Percentiles rank a stretch among this genome's conserved stretches.
Evolutionary conservation across 306 rosid species (phyloP).

Genomic region (Castanea crenata): DNA sequence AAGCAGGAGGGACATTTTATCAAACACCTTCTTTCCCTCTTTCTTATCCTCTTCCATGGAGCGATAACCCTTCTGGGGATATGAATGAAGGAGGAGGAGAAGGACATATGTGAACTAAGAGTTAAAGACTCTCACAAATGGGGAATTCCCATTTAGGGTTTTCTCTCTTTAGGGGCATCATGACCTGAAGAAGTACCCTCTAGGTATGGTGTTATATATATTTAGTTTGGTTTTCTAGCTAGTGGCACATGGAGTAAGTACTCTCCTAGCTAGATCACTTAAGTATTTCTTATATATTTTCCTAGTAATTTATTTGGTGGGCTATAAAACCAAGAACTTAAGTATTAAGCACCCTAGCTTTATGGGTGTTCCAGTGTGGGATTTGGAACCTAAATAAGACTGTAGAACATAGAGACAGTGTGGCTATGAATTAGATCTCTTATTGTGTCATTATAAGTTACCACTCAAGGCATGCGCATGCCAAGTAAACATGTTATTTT

Average conservation of each 20-base stretch:
- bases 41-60: slow-evolving; percentile 72
- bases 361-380: not conserved
- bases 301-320: slow-evolving; percentile 18
- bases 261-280: slow-evolving; percentile 30
- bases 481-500: slow-evolving; percentile 51
- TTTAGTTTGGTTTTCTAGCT: slow-evolving; percentile 30
- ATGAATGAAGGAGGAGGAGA: slow-evolving; percentile 50
- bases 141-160: slow-evolving; percentile 45
- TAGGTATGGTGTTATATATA: slow-evolving; percentile 33
- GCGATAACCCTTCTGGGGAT: slow-evolving; percentile 37
- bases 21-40: slow-evolving; percentile 42
- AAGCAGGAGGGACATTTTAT: slow-evolving; percentile 40
- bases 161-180: slow-evolving; percentile 30
- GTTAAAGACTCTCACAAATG: slow-evolving; percentile 3
- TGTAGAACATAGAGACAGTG: slow-evolving; percentile 37
- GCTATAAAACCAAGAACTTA: slow-evolving; percentile 6
- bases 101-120: slow-evolving; percentile 38
- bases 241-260: not conserved
- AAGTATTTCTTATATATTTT: slow-evolving; percentile 12
- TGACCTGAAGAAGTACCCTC: slow-evolving; percentile 22
- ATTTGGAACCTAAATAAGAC: slow-evolving; percentile 37
- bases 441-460: slow-evolving; percentile 25
- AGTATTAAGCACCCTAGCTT: slow-evolving; percentile 17
- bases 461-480: slow-evolving; percentile 51
- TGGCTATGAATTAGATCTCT: slow-evolving; percentile 34